A percentile compares a stretch with the other conserved stretches of the same genome.
These are phyloP conservation scores for Nicotiana attenuata DNA, from an alignment of 257 asterid species.

Conservation along the genomic window DNA sequence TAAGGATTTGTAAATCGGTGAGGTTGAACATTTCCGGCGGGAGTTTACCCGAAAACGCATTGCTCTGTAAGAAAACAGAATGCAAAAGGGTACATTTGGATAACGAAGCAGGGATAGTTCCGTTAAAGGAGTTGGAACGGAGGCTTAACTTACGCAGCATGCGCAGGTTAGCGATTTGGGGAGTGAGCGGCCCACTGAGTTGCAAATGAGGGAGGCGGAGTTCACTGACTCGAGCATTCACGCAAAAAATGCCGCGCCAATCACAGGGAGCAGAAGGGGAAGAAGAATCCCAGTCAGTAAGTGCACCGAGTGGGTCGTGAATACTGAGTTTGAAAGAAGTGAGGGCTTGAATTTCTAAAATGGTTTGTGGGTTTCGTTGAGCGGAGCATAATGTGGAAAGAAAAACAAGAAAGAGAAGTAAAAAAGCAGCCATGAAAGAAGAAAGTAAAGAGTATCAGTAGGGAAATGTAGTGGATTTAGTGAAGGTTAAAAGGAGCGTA, in stretches of 20 bases:
- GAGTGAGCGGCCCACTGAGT: constrained; percentile 44
- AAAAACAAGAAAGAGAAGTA: constrained; percentile 18
- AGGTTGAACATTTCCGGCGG: constrained; percentile 34
- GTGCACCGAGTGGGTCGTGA: constrained; percentile 50
- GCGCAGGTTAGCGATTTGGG: constrained; percentile 42
- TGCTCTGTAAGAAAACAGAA: constrained; percentile 47
- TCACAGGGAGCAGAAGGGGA: constrained; percentile 66
- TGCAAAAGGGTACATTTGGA: constrained; percentile 40
- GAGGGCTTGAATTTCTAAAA: constrained; percentile 47
- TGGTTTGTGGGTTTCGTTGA: constrained; percentile 20
- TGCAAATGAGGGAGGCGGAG: constrained; percentile 52
- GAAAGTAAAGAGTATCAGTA: neutral
- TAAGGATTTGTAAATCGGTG: constrained; percentile 40
- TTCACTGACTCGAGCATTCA: constrained; percentile 34
- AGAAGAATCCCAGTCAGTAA: constrained; percentile 43
- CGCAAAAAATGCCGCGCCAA: constrained; percentile 64
- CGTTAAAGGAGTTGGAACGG: constrained; percentile 50
- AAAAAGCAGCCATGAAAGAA: constrained; percentile 14
- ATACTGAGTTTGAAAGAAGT: constrained; percentile 39
- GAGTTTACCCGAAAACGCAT: constrained; percentile 42
- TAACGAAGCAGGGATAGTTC: constrained; percentile 46
- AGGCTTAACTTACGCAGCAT: constrained; percentile 61
- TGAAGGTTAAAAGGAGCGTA: constrained; percentile 3
- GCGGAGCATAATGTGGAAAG: constrained; percentile 16
- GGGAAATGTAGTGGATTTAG: neutral